These are phyloP conservation scores for Eragrostis curvula DNA, from an alignment of 176 grass and related monocot species.

Conservation along the genomic window DNA sequence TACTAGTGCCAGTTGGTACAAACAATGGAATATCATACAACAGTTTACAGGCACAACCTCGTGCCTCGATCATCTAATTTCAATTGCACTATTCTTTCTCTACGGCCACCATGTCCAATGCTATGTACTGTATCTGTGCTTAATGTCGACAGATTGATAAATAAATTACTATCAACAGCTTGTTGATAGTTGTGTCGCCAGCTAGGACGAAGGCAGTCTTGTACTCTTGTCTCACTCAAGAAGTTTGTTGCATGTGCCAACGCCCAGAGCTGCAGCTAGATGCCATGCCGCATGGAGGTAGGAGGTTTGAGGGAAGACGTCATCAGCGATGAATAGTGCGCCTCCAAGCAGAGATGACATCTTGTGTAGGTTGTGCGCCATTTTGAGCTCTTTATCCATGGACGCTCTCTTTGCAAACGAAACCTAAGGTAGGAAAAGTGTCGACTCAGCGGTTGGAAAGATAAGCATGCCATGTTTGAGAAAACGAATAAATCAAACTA, in stretches of 20 bases:
- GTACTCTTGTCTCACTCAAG: conserved; percentile 61
- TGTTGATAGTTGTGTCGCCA: conserved; percentile 6
- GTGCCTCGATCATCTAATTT: conserved; percentile 7
- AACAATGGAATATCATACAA: conserved; percentile 29
- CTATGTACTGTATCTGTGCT: neutral
- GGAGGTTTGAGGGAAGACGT: conserved; percentile 67
- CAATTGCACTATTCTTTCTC: neutral
- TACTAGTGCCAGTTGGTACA: neutral
- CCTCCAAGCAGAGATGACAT: conserved; percentile 83
- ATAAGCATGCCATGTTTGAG: neutral
- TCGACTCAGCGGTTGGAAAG: neutral
- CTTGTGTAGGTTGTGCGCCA: conserved; percentile 81
- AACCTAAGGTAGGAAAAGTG: conserved; percentile 41
- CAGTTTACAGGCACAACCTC: conserved; percentile 5
- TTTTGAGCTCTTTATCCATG: conserved; percentile 67
- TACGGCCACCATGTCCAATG: conserved; percentile 4
- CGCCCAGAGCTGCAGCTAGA: conserved; percentile 81
- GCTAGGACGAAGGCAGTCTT: neutral
- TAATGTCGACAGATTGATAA: conserved; percentile 52
- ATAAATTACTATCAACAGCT: conserved; percentile 36
- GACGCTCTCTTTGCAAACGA: conserved; percentile 79
- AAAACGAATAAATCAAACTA: neutral
- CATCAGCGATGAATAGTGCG: conserved; percentile 84
- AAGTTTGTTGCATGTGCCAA: conserved; percentile 86
- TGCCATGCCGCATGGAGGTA: conserved; percentile 95